Base-by-base conservation (phyloP, 1,139 yeast species). In the Sugiyamaella castrensis region DNA sequence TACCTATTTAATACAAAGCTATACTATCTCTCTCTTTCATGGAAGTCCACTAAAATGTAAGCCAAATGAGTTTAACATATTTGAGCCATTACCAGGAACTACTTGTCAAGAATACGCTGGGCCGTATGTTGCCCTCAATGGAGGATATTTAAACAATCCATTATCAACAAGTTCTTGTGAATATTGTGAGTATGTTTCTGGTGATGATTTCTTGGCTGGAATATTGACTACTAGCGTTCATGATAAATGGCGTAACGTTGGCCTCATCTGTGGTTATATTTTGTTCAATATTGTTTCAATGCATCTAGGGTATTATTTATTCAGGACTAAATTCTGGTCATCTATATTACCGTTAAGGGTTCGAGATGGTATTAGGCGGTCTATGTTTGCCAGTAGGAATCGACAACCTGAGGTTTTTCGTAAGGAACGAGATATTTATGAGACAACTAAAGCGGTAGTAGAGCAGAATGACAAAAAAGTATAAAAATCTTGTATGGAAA, bases 231-330 rank as follows among this genome's bases (percentile, higher is more conserved):
- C 73, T 51, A 64, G 67, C 27, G 72, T 74, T 63, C 53, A 54
- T 24, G 64, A 75, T 59, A 72, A 77, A 59, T 82, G 87, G 87
- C 76, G 88, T 71, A 81, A 83, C 60, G 53, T 82, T 51, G 89
- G 89, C 16, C 70, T 84, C 53, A 71, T 72, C 55, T 77, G 77
- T 69, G 82, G 69, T 10, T 84, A 77, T 62, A 71, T 80, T 51
- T 47, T 69, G 27, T 81, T 82, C 71, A 82, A 84, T 60, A 34
- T 80, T 16, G 51, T 67, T 41, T 76, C 74, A 6, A 73, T 76
- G 76, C 60, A 76, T 49, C 53, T 54, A 1, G 54, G 71, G 13
- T 77, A 74, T 61, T 76, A 72, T 55, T 8, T 73, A 10, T 63
- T 75, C 51, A 61, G 74, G 49, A 71, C 57, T 37, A 50, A 46